Base-by-base conservation (phyloP, 192 early-diverging fungal species). In the Backusella luteola region DNA sequence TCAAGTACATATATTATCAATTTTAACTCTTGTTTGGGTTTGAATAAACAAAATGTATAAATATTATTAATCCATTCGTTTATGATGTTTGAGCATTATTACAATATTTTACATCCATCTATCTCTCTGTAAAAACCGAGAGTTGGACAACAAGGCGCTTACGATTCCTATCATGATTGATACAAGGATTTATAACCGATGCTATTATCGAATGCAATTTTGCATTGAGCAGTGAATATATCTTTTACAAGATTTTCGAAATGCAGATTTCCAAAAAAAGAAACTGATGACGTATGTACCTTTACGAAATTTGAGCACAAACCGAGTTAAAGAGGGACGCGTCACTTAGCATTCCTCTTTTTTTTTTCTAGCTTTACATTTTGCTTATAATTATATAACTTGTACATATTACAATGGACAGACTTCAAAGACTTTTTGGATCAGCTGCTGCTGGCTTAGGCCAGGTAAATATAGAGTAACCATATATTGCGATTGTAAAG, bases 381-480 rank as follows among this genome's bases (percentile, higher is more conserved):
- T 39, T 68, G 49, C 29, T 63, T 44, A 76, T 15, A 11, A 74
- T 34, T 34, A 34, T 68, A n/a, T 34, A 9, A 35, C 29, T 68
- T 68, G 29, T 36, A 35, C 29, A 68, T 36, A 71, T n/a, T 59
- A 74, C 56, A 49, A 90, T 90, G 89, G 88, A 90, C 26, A 80
- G 89, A 79, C 83, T 90, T 71, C 89, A 89, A 73, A 80, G 87
- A 66, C 76, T 90, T 75, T 87, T 90, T 79, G 87, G 86, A 67
- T 79, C 83, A 41, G 80, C 85, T 69, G 82, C 85, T 63, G 86
- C 81, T 4, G 84, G 87, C 38, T 75, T 85, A 38, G 86, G 86
- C 34, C 81, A 78, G 32, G 77, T 78, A 78, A 21, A 34, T 49
- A 21, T 9, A 56, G 32, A 32, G 32, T 34, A 52, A 34, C 8